Percentiles rank a stretch among this genome's conserved stretches.
Evolutionary conservation across 805 yeast genomes (phyloP).

Genomic region (Wickerhamiella kurtzmanii): DNA sequence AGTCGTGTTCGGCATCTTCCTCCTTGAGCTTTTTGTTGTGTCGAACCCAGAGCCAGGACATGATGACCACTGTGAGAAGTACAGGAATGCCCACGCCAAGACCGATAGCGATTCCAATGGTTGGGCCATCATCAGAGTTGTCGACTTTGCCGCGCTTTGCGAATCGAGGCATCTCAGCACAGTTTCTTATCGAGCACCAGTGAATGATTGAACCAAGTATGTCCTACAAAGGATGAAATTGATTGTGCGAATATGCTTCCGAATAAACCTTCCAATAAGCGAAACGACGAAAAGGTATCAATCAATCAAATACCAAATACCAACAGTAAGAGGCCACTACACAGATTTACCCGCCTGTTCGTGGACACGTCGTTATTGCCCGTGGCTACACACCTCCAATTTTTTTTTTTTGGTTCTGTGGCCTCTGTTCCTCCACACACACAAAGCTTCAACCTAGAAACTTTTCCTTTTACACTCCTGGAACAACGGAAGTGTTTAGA

Average conservation of each 20-base stretch:
- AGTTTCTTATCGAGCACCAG: not conserved
- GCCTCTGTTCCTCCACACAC: no score
- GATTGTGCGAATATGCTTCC: no score
- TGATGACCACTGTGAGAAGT: conserved; percentile 21
- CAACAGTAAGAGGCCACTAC: no score
- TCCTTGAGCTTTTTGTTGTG: conserved; percentile 23
- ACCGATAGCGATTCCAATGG: conserved; percentile 22
- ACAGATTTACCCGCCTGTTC: no score
- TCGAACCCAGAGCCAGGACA: conserved; percentile 23
- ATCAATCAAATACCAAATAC: no score
- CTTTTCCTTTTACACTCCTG: not conserved
- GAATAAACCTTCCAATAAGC: no score
- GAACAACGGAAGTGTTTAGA: not conserved
- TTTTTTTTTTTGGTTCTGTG: no score
- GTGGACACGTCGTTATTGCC: no score
- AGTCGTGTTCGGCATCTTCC: conserved; percentile 26
- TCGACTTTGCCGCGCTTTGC: not conserved
- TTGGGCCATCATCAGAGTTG: not conserved
- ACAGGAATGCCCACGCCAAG: conserved; percentile 31
- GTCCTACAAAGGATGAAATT: not conserved
- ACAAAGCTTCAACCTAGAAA: no score
- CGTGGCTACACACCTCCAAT: no score
- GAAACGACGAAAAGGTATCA: no score
- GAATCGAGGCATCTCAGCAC: not conserved
- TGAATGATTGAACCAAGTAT: not conserved